Evolutionary conservation across 805 yeast species (phyloP).

Genomic region (Saccharomycopsis amapae): DNA sequence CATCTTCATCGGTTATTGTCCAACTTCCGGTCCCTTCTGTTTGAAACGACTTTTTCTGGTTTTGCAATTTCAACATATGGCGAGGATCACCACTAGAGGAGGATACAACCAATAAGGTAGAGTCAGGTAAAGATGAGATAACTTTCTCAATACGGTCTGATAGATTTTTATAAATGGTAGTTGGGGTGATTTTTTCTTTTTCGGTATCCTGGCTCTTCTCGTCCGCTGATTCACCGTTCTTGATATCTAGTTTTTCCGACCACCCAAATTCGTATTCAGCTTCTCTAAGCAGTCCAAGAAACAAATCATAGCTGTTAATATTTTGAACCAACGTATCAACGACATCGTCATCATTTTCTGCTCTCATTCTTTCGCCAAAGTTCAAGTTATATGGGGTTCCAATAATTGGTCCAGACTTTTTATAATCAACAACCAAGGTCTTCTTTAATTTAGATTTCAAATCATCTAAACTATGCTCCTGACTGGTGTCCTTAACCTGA

Average conservation of each 20-base stretch:
- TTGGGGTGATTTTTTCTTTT: constrained; percentile 3
- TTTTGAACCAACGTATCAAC: constrained; percentile 35
- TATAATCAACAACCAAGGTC: constrained; percentile 31
- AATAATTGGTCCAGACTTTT: constrained; percentile 27
- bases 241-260: constrained; percentile 20
- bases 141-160: constrained; percentile 41
- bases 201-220: neutral
- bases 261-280: constrained; percentile 15
- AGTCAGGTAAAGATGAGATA: constrained; percentile 46
- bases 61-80: constrained; percentile 40
- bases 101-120: constrained; percentile 53
- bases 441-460: constrained; percentile 10
- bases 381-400: constrained; percentile 24
- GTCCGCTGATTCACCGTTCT: neutral
- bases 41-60: constrained; percentile 36
- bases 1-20: constrained; percentile 42
- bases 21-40: constrained; percentile 42
- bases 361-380: constrained; percentile 34
- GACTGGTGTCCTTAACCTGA: neutral
- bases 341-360: constrained; percentile 54
- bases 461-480: neutral
- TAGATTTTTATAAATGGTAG: constrained; percentile 29
- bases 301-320: constrained; percentile 38
- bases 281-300: constrained; percentile 43
- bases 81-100: constrained; percentile 59